Conservation (phyloP, 2,329 filamentous ascomycete genomes). For the Zasmidium cellare region DNA sequence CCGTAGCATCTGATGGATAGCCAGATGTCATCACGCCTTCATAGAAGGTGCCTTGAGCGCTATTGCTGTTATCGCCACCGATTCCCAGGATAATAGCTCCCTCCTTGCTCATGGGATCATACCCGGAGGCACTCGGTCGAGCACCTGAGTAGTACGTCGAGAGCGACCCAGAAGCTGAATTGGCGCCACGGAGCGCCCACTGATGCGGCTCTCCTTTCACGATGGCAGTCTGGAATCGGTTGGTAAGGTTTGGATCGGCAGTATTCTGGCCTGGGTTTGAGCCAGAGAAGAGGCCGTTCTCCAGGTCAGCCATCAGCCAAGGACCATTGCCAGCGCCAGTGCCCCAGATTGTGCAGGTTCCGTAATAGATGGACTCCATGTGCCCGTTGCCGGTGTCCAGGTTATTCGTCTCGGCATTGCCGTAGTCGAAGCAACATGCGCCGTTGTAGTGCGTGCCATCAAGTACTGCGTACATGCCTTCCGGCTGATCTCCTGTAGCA, state of each 20-base stretch:
- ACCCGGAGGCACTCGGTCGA: slow-evolving; percentile 53
- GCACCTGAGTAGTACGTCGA: slow-evolving; percentile 61
- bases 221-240: slow-evolving; percentile 58
- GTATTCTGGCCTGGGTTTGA: slow-evolving; percentile 47
- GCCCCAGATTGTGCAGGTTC: slow-evolving; percentile 57
- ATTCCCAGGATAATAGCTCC: slow-evolving; percentile 69
- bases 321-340: slow-evolving; percentile 59
- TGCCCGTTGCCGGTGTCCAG: slow-evolving; percentile 59
- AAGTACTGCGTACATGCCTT: slow-evolving; percentile 63
- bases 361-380: slow-evolving; percentile 70
- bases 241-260: slow-evolving; percentile 53
- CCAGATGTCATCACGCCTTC: slow-evolving; percentile 66
- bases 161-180: slow-evolving; percentile 56
- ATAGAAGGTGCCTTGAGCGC: slow-evolving; percentile 55
- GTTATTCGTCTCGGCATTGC: slow-evolving; percentile 44
- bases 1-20: slow-evolving; percentile 61
- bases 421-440: slow-evolving; percentile 53
- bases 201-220: slow-evolving; percentile 58
- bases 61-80: slow-evolving; percentile 64
- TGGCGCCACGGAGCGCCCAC: slow-evolving; percentile 62
- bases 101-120: slow-evolving; percentile 64
- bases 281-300: slow-evolving; percentile 67
- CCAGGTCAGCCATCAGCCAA: slow-evolving; percentile 70
- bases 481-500: slow-evolving; percentile 55
- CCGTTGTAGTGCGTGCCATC: slow-evolving; percentile 62